phyloP scores from a whole-genome alignment of 345 rosid species.

The Eucalyptus microcorys region DNA sequence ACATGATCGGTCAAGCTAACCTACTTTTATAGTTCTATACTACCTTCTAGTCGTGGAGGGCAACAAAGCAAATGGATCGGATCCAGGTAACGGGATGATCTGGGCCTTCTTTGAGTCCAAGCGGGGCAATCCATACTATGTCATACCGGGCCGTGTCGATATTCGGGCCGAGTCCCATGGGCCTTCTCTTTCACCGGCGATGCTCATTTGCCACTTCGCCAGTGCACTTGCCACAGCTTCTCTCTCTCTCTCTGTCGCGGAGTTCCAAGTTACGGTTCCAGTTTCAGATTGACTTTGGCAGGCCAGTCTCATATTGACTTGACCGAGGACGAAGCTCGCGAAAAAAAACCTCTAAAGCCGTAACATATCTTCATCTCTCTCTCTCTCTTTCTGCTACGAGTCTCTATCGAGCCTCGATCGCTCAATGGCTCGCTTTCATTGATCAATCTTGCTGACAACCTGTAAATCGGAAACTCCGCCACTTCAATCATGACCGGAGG shows the following conservation, averaged over 20 bases:
- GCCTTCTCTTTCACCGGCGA: background rate
- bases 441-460: background rate
- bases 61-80: background rate
- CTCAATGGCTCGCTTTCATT: background rate
- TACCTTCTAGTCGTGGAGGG: background rate
- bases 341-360: background rate
- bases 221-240: background rate
- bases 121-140: background rate
- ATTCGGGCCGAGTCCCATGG: background rate
- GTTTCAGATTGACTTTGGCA: background rate
- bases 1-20: background rate
- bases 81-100: background rate
- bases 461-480: background rate
- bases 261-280: background rate
- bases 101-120: background rate
- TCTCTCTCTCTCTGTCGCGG: background rate
- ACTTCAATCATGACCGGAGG: constrained; percentile 37
- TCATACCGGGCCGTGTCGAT: background rate
- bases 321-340: background rate
- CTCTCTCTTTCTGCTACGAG: background rate
- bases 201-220: background rate
- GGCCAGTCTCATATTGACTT: background rate
- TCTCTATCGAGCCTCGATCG: background rate
- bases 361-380: background rate
- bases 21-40: no score